Evolutionary conservation across 768 basidiomycete species (phyloP), one percentile per base, ranked within the genome.

Genomic region (Podaxis mareebaensis): DNA sequence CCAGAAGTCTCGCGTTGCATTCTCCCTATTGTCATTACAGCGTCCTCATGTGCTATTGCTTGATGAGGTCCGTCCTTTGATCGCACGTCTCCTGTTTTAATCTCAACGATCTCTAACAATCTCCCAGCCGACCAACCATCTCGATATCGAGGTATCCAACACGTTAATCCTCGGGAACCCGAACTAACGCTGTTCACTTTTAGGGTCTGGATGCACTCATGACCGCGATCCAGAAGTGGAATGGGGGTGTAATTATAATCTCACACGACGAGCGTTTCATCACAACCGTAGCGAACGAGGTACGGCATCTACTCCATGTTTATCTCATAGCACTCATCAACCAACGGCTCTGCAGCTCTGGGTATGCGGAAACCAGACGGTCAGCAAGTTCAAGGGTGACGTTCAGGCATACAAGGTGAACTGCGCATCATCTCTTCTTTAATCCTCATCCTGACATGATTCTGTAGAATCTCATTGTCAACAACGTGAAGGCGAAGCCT

Each of bases 181-280:
- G n/a, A 28, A 12, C 40, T 49, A 51, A 38, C 57, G 51, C 51
- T 39, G 20, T 64, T 65, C 46, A 40, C 15, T 36, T 60, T 51
- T 60, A 63, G 87, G 96, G 96, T 84, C 83, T 98, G 58, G 97
- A 99, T 71, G 97, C 95, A 1, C 79, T 99, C 58, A 97, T 98
- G 90, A 74, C 82, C 3, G 97, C 93, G 4, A 71, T 93, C 65
- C 79, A 82, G 65, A 77, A 78, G 11, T 96, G 91, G 92, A 94
- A 93, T 67, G 95, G 95, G 8, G 94, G 94, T 33, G 93, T 96
- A 6, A 95, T 96, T 66, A 81, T 95, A 67, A 94, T 95, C 68
- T 95, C 92, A 65, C 96, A 97, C 84, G 96, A 98, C 81, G 95
- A 96, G 72, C 80, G 93, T 56, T 98, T 96, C 74, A 96, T 96